Evolutionary conservation across 140 eudicot species (phyloP).

Genomic region (Oenanthe javanica): DNA sequence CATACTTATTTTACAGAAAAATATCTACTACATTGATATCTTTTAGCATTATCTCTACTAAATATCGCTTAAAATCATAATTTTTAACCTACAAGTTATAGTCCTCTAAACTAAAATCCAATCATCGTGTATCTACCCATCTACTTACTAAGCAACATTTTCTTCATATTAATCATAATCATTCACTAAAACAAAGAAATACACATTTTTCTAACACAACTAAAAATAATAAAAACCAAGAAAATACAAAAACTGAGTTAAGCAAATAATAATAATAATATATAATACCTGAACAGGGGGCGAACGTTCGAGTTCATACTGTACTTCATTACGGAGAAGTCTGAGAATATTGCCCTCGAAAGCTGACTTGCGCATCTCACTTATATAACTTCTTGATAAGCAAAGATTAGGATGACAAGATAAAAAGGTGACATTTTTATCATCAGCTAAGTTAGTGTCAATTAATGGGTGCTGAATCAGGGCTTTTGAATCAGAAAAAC

Average conservation of each 20-base stretch:
- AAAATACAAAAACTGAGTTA: background rate
- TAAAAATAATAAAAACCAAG: background rate
- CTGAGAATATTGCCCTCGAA: slow-evolving; percentile 70
- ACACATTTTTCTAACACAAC: background rate
- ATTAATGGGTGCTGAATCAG: slow-evolving; percentile 16
- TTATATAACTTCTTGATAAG: slow-evolving; percentile 25
- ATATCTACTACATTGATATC: background rate
- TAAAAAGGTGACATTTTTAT: background rate
- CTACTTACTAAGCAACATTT: background rate
- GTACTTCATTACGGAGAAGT: slow-evolving; percentile 75
- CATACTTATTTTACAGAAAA: background rate
- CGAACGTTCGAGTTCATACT: slow-evolving; percentile 62
- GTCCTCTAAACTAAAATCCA: background rate
- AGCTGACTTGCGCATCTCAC: slow-evolving; percentile 71
- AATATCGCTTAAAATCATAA: too few relatives aligned
- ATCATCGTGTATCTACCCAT: background rate
- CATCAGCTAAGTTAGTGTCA: background rate
- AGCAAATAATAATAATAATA: slow-evolving; percentile 16
- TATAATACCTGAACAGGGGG: slow-evolving; percentile 59
- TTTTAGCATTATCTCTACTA: background rate
- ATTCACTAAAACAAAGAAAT: background rate
- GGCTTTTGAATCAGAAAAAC: slow-evolving; percentile 6
- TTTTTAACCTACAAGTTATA: background rate
- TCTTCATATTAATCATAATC: background rate
- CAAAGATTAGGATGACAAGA: background rate